Evolutionary conservation across 345 rosid genomes (phyloP), one percentile per base, ranked within the genome.

Genomic region (Hibiscus syriacus): DNA sequence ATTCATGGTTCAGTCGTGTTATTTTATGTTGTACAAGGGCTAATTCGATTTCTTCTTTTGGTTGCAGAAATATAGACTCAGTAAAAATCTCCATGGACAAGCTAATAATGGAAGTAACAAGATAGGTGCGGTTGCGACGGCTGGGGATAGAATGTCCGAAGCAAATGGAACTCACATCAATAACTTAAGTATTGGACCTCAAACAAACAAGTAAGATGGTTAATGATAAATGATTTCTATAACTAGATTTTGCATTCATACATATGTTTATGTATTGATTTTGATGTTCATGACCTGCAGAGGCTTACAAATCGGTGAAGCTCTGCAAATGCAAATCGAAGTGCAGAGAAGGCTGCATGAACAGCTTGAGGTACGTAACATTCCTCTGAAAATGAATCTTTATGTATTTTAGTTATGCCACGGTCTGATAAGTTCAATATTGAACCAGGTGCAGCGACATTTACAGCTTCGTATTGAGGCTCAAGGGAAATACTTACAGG

Each of bases 401-500:
- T n/a, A n/a, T n/a, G n/a, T n/a, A n/a, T n/a, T n/a, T n/a, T n/a
- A n/a, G n/a, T n/a, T n/a, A n/a, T n/a, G n/a, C n/a, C n/a, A n/a
- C n/a, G n/a, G n/a, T n/a, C n/a, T n/a, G n/a, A 43, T n/a, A 46
- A 46, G 22, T n/a, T 46, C 7, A 7, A 46, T 16, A 46, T 5
- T 74, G 67, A 77, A 79, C 67, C 90, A 92, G 98, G 98, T 90
- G 50, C 98, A 92, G 75, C 81, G 93, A 68, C 92, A 85, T 73
- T 79, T 92, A 71, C 98, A 90, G 82, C 90, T 92, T 68, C 86
- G 86, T 6, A 90, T 90, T 17, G 98, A 92, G 78, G 96, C 97
- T 43, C 98, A 92, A 79, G 98, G 97, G 55, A 92, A 90, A 68
- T 92, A 92, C 78, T 75, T 92, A 23, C 97, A 92, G 65, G 74